Evolutionary conservation across 768 basidiomycete species (phyloP).

Genomic region (Russula sp.): DNA sequence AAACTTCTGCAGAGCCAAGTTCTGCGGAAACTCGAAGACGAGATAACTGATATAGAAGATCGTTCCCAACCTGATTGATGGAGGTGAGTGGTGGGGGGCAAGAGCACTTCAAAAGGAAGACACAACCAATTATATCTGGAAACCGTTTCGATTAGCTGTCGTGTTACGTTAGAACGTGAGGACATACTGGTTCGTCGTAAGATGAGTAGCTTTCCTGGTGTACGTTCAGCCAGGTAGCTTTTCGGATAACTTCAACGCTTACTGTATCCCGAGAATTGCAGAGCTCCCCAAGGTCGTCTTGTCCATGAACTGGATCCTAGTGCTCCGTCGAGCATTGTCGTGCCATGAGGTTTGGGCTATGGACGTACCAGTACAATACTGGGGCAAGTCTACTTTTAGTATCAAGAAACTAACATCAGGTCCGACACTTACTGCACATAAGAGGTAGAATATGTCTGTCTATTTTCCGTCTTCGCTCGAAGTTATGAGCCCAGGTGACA

Average conservation of each 20-base stretch:
- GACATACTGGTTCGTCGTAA: constrained; percentile 58
- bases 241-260: constrained; percentile 18
- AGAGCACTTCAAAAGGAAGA: background rate
- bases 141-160: background rate
- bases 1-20: constrained; percentile 62
- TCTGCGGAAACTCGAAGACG: constrained; percentile 68
- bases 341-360: too few species aligned
- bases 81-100: background rate
- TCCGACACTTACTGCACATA: constrained; percentile 55
- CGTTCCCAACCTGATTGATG: constrained; percentile 54
- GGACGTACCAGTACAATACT: constrained; percentile 52
- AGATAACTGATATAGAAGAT: constrained; percentile 71
- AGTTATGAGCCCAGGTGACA: constrained; percentile 25
- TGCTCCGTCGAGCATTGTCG: constrained; percentile 17
- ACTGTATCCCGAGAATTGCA: constrained; percentile 69
- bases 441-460: constrained; percentile 62
- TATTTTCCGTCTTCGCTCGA: constrained; percentile 42
- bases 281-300: constrained; percentile 64
- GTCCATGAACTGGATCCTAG: constrained; percentile 75
- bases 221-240: background rate
- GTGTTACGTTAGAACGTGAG: background rate
- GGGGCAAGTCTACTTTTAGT: constrained; percentile 1
- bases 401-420: background rate
- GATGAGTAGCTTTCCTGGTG: constrained; percentile 50
- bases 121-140: constrained; percentile 59